Conservation (phyloP, 2,329 filamentous ascomycete genomes). For the Furcasterigmium sp. region DNA sequence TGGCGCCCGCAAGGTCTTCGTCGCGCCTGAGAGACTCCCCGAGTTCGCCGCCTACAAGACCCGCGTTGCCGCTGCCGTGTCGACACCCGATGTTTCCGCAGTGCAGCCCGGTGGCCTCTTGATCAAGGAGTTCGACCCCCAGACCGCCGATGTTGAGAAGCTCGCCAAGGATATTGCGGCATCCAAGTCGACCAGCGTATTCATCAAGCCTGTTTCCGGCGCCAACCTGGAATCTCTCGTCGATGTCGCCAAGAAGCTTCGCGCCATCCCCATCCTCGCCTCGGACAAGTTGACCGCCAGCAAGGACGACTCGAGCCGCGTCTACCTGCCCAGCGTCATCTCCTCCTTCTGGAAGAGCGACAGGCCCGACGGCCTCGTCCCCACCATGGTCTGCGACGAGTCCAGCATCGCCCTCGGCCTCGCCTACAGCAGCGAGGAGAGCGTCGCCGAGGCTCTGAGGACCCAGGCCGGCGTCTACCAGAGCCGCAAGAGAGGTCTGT, state of each 20-base stretch:
- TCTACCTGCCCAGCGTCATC: conserved; percentile 68
- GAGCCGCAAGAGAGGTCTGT: conserved; percentile 89
- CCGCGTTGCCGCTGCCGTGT: conserved; percentile 49
- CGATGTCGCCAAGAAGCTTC: conserved; percentile 40
- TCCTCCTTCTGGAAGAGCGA: conserved; percentile 75
- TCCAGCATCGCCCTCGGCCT: conserved; percentile 77
- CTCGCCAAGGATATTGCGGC: conserved; percentile 19
- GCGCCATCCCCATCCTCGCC: conserved; percentile 69
- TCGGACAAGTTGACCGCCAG: conserved; percentile 65
- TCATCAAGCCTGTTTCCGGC: conserved; percentile 44
- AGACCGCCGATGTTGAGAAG: conserved; percentile 35
- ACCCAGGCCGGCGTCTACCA: conserved; percentile 85
- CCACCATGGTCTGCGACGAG: conserved; percentile 89
- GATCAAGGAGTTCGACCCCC: conserved; percentile 45
- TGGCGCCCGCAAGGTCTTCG: conserved; percentile 81
- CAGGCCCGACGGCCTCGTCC: conserved; percentile 74
- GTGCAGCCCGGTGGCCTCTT: conserved; percentile 47
- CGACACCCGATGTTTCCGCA: conserved; percentile 37
- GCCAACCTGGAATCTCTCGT: conserved; percentile 41
- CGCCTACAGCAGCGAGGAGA: conserved; percentile 92
- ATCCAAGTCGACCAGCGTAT: conserved; percentile 26
- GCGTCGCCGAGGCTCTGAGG: conserved; percentile 77
- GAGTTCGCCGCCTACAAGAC: conserved; percentile 50
- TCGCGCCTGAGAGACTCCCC: conserved; percentile 63
- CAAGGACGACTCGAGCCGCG: conserved; percentile 51